Conservation (phyloP, 331 rosid species). For the Acacia concinna region DNA sequence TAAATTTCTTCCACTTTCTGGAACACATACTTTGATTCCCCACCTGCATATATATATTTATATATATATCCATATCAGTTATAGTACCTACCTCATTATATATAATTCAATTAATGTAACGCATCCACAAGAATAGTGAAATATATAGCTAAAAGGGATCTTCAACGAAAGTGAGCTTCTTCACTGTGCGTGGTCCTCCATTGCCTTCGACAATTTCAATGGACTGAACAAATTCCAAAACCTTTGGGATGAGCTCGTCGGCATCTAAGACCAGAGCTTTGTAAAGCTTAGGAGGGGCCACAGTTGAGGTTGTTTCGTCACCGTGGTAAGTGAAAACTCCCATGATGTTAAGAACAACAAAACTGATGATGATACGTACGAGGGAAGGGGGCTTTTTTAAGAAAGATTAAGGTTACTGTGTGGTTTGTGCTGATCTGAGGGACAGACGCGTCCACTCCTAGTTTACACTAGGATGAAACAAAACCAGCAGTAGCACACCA, state of each 20-base stretch:
- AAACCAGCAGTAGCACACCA: no score
- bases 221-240: conserved; percentile 30
- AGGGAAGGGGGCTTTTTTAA: background rate
- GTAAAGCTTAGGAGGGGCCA: conserved; percentile 58
- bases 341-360: conserved; percentile 6
- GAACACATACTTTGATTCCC: conserved; percentile 38
- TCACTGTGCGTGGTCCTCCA: conserved; percentile 73
- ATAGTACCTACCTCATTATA: no score
- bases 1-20: conserved; percentile 57
- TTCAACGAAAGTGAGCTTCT: conserved; percentile 43
- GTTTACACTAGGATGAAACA: no score
- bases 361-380: background rate
- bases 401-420: background rate
- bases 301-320: conserved; percentile 28
- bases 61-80: no score
- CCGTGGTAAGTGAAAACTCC: conserved; percentile 28
- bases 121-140: background rate
- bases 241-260: conserved; percentile 54
- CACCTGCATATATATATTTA: conserved; percentile 26
- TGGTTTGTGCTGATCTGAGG: background rate
- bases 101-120: background rate
- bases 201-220: conserved; percentile 52
- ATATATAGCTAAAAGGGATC: conserved; percentile 10
- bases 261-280: conserved; percentile 60
- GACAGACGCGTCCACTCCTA: no score